Base-by-base conservation (phyloP, 768 basidiomycete species). In the Chiua virens region DNA sequence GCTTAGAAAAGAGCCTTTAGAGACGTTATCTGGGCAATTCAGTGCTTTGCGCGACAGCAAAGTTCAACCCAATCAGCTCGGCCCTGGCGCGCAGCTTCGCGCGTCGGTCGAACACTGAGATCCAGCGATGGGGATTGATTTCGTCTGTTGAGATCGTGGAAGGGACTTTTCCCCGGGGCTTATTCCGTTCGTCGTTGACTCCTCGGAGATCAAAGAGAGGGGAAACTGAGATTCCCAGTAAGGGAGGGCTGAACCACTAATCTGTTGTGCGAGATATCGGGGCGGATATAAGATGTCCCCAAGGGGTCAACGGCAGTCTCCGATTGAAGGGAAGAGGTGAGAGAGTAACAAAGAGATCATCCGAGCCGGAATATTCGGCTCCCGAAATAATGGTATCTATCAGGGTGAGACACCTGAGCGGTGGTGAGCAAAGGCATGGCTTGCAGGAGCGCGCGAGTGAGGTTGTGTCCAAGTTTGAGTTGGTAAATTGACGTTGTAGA, bases 181-280 rank as follows among this genome's bases (percentile, higher is more conserved):
- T 36, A 53, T 36, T 20, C 34, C 35, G 44, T 42, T 38, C 49
- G 43, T 47, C 52, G 53, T 40, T 15, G 54, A 55, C 51, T 65
- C 64, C 64, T 65, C 64, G 64, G 64, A 65, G 59, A 58, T 66
- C 53, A 36, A 56, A 46, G 54, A 46, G 27, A 41, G 45, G 34
- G n/a, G 13, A 51, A 42, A 28, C 23, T 14, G 34, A 39, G 34
- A 48, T 53, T 56, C 49, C 59, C 51, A 51, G 48, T 39, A 53
- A 40, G 36, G 58, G 28, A 36, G 42, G 30, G 36, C n/a, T 50
- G 50, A 53, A 47, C 54, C 59, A 59, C 53, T 40, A 43, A 57
- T 55, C 40, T 41, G 45, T 45, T 46, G 49, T 52, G 57, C 64
- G 62, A 57, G 61, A 65, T 32, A 58, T 49, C 45, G 44, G 40